These are phyloP conservation scores for Eleusine indica DNA, from an alignment of 176 grass and related monocot species.

Conservation along the genomic window DNA sequence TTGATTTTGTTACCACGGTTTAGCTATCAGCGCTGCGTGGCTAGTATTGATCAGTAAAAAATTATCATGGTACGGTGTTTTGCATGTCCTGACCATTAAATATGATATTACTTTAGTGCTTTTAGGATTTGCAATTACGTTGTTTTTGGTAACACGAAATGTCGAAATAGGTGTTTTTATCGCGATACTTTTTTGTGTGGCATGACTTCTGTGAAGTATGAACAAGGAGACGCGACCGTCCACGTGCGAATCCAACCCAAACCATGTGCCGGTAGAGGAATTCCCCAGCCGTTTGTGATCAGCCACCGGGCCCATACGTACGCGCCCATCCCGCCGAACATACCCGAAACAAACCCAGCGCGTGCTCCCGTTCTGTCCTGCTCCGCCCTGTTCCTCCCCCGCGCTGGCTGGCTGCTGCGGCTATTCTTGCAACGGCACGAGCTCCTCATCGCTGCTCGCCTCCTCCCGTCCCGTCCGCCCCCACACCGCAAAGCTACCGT, in stretches of 20 bases:
- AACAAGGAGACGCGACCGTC: not conserved
- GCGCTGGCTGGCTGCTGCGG: not conserved
- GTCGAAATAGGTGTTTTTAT: no score
- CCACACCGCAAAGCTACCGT: conserved; percentile 39
- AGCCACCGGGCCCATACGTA: not conserved
- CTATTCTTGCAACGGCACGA: not conserved
- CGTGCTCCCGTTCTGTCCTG: not conserved
- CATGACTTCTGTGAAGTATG: no score
- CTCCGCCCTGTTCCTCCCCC: not conserved
- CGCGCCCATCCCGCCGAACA: not conserved
- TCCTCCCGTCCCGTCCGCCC: not conserved
- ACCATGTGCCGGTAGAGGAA: not conserved
- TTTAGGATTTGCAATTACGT: no score
- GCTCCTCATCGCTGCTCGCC: not conserved
- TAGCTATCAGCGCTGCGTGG: no score
- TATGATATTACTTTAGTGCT: no score
- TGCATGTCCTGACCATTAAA: no score
- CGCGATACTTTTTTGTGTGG: no score
- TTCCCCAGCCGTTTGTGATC: not conserved
- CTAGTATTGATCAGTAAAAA: no score
- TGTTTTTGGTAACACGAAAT: no score
- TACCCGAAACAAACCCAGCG: no score
- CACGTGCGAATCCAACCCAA: not conserved
- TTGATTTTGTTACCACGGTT: no score
- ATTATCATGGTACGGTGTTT: no score